Percentiles rank a stretch among this genome's conserved stretches.
Evolutionary conservation across 1,139 yeast genomes (phyloP).

Genomic region (Protomyces pachydermus): DNA sequence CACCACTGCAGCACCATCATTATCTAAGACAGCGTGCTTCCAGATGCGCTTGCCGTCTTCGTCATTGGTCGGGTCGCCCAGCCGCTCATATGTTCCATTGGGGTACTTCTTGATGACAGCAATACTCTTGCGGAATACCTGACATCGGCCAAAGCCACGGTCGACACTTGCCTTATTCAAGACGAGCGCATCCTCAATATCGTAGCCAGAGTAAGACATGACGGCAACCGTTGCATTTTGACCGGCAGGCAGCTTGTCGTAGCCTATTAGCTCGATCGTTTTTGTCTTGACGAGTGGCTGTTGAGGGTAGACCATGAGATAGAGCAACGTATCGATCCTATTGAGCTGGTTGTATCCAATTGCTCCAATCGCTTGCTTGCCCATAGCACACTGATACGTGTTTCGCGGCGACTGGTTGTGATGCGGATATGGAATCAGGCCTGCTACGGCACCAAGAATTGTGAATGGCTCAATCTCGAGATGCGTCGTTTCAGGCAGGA

Average conservation of each 20-base stretch:
- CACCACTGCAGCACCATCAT: constrained; percentile 95
- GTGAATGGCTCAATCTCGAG: constrained; percentile 96
- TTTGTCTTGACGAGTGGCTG: constrained; percentile 98
- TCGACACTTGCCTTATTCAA: constrained; percentile 88
- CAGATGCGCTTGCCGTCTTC: constrained; percentile 65
- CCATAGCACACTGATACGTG: constrained; percentile 99
- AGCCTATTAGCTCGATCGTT: constrained; percentile 90
- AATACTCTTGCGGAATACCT: constrained; percentile 89
- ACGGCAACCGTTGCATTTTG: constrained; percentile 99
- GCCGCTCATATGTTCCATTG: constrained; percentile 84
- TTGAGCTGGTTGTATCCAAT: constrained; percentile 95
- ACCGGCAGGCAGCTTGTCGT: constrained; percentile 97
- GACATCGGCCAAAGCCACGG: constrained; percentile 97
- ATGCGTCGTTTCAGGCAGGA: constrained; percentile 63
- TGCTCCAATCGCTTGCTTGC: constrained; percentile 99
- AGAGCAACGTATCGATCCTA: constrained; percentile 88
- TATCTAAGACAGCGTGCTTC: constrained; percentile 81
- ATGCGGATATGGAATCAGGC: constrained; percentile 98
- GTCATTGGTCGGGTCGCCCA: constrained; percentile 43
- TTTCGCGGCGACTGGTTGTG: constrained; percentile 98
- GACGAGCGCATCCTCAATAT: constrained; percentile 98
- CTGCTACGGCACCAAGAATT: constrained; percentile 96
- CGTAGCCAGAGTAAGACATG: constrained; percentile 98
- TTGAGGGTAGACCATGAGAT: constrained; percentile 95
- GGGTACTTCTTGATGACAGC: constrained; percentile 85